phyloP scores from a whole-genome alignment of 164 flowering plant species.

The Vitis amurensis region DNA sequence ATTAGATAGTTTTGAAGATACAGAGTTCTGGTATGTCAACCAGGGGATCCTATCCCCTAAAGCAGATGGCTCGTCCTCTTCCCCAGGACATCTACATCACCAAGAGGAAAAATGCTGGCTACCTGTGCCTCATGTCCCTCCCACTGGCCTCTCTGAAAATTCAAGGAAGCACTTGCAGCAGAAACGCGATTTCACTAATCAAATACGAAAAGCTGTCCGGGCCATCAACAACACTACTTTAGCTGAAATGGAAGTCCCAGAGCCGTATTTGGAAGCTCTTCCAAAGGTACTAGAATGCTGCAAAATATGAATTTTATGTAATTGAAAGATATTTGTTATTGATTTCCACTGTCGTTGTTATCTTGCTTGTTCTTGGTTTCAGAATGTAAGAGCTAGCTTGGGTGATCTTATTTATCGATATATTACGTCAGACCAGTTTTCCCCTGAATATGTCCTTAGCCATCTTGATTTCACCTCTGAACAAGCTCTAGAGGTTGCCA shows the following conservation, averaged over 20 bases:
- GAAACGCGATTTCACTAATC: conserved; percentile 29
- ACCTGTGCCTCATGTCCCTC: conserved; percentile 29
- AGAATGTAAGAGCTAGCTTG: conserved; percentile 31
- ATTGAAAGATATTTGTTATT: too few species aligned
- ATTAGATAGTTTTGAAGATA: conserved; percentile 6
- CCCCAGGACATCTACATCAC: too few species aligned
- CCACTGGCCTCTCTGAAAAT: conserved; percentile 25
- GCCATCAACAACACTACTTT: conserved; percentile 28
- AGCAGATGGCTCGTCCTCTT: too few species aligned
- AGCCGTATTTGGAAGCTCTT: conserved; percentile 26
- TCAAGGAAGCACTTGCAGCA: conserved; percentile 20
- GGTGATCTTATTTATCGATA: conserved; percentile 25
- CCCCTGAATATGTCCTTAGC: conserved; percentile 25
- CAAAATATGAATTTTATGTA: too few species aligned
- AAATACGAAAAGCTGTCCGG: conserved; percentile 33
- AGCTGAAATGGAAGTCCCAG: conserved; percentile 37
- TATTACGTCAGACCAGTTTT: conserved; percentile 26
- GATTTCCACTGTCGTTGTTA: too few species aligned
- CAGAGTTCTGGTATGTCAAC: conserved; percentile 16
- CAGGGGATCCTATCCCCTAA: not conserved
- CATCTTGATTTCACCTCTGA: conserved; percentile 30
- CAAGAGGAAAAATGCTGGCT: conserved; percentile 41
- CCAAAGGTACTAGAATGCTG: conserved; percentile 27
- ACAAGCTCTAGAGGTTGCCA: conserved; percentile 31
- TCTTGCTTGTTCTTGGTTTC: not conserved